Percentiles rank a stretch among this genome's conserved stretches.
These are phyloP conservation scores for Rhytidiadelphus loreus DNA, from an alignment of 225 moss, liverwort and hornwort species.

Conservation along the genomic window DNA sequence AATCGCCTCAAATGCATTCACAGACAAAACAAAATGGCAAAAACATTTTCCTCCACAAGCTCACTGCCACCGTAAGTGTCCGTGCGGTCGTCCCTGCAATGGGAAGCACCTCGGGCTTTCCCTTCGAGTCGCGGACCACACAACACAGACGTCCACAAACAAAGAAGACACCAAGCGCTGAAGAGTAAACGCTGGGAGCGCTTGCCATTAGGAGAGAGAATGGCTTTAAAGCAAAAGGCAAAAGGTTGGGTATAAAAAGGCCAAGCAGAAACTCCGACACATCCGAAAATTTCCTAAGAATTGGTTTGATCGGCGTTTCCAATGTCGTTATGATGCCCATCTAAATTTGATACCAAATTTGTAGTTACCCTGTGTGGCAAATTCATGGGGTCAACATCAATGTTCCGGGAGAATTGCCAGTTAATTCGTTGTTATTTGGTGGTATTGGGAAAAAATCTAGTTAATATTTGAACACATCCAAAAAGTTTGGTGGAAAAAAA, in stretches of 20 bases:
- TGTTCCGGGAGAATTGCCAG: accelerated
- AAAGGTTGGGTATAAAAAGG: background rate
- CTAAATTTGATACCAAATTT: background rate
- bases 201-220: background rate
- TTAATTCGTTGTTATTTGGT: accelerated
- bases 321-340: background rate
- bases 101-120: background rate
- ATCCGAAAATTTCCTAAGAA: background rate
- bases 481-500: accelerated
- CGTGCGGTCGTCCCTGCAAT: background rate
- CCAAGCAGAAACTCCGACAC: background rate
- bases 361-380: background rate
- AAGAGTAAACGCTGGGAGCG: background rate
- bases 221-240: background rate
- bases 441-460: background rate
- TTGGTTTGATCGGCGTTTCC: background rate
- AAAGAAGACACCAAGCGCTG: background rate
- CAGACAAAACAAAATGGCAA: background rate
- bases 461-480: accelerated
- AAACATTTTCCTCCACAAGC: background rate
- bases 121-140: background rate
- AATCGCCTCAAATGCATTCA: background rate
- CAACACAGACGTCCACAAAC: background rate
- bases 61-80: background rate
- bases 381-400: background rate